These are phyloP conservation scores for Croton laevigatus DNA, from an alignment of 441 rosid species.

Conservation along the genomic window DNA sequence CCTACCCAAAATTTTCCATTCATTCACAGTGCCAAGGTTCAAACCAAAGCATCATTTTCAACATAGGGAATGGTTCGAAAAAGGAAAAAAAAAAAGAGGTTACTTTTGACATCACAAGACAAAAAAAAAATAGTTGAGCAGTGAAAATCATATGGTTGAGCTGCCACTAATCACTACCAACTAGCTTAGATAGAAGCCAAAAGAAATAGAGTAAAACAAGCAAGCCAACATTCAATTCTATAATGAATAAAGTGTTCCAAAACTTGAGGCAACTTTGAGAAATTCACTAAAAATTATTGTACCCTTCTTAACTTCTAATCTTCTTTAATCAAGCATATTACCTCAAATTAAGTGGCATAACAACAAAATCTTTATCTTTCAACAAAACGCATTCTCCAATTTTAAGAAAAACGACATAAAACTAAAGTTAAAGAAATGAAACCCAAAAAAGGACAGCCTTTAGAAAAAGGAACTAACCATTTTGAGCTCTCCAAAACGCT, in stretches of 20 bases:
- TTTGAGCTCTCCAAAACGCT: slow-evolving; percentile 55
- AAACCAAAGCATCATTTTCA: neutral
- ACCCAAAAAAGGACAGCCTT: neutral
- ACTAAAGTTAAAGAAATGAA: neutral
- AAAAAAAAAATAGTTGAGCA: neutral
- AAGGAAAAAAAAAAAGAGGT: no score
- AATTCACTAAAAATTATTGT: neutral
- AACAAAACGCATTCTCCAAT: neutral
- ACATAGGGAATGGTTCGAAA: neutral
- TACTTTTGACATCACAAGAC: no score
- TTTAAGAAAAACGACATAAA: neutral
- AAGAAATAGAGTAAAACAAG: neutral
- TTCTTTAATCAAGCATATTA: neutral
- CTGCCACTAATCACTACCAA: neutral
- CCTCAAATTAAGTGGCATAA: neutral
- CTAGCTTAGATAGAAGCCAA: neutral
- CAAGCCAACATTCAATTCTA: neutral
- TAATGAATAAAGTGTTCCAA: neutral
- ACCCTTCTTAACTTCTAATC: no score
- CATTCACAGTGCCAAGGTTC: neutral
- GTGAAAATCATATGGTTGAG: neutral
- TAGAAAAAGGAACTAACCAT: slow-evolving; percentile 30
- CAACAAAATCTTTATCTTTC: neutral
- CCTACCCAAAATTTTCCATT: no score
- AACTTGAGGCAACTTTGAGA: neutral